phyloP scores from a whole-genome alignment of 371 early-diverging fungal species.

The Parasitella parasitica region DNA sequence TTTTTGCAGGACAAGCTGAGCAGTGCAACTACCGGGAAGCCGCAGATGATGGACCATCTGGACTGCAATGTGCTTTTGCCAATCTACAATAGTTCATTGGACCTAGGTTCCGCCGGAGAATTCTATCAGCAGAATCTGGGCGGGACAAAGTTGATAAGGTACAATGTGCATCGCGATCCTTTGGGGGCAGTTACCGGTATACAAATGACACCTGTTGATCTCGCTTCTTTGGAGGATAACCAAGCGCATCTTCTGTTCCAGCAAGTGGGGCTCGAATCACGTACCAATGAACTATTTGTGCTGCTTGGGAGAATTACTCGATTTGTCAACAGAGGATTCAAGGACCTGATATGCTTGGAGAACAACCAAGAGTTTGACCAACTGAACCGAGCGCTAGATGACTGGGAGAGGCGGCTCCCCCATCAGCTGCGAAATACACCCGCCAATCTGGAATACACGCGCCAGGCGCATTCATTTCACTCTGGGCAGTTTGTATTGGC shows the following conservation, averaged over 20 bases:
- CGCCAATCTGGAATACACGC: constrained; percentile 25
- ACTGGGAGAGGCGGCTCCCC: constrained; percentile 46
- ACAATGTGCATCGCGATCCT: neutral
- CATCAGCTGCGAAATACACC: constrained; percentile 31
- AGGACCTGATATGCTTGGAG: constrained; percentile 27
- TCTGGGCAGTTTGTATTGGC: constrained; percentile 24
- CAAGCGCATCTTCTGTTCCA: neutral
- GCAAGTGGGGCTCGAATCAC: constrained; percentile 4
- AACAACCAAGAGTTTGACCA: constrained; percentile 36
- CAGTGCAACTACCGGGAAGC: constrained; percentile 56
- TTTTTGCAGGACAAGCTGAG: constrained; percentile 45
- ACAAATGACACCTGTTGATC: neutral
- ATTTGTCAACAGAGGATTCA: constrained; percentile 48
- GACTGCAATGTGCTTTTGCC: constrained; percentile 59
- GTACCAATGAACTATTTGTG: constrained; percentile 4
- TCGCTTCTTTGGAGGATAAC: neutral
- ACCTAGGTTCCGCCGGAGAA: neutral
- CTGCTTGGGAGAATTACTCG: constrained; percentile 42
- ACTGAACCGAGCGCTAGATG: constrained; percentile 38
- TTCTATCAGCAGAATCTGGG: constrained; percentile 12
- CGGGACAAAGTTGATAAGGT: neutral
- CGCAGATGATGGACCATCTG: constrained; percentile 50
- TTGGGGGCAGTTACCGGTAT: neutral
- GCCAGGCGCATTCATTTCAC: neutral
- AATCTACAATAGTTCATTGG: constrained; percentile 38